Percentiles rank a stretch among this genome's conserved stretches.
These are phyloP conservation scores for Bombardia bombarda DNA, from an alignment of 495 filamentous ascomycete genomes.

Conservation along the genomic window DNA sequence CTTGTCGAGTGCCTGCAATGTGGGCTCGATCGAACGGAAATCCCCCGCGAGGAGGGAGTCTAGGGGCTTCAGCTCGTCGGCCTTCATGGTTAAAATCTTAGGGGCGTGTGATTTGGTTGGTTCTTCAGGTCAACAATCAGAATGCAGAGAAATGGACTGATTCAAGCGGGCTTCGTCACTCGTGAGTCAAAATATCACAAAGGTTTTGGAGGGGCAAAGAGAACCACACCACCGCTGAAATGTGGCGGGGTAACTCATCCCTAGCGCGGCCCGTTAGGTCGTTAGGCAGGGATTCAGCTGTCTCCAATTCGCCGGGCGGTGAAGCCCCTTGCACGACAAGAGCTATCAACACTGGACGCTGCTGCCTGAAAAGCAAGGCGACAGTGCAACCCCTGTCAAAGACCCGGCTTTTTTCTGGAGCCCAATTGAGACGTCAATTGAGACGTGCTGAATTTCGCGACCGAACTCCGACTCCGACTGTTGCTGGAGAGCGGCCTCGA, in stretches of 20 bases:
- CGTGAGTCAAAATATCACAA: constrained; percentile 16
- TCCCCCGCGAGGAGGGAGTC: constrained; percentile 51
- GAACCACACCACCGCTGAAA: too few species aligned
- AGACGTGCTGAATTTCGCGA: background rate
- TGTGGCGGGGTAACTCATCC: constrained; percentile 20
- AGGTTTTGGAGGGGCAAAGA: constrained; percentile 27
- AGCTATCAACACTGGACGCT: background rate
- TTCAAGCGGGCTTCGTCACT: background rate
- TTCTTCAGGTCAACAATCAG: too few species aligned
- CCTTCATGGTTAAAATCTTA: too few species aligned
- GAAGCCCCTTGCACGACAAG: background rate
- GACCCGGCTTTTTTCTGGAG: background rate
- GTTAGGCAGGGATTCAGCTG: background rate
- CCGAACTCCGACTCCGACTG: background rate
- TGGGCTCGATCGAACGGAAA: constrained; percentile 73
- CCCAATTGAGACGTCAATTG: background rate
- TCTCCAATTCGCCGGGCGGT: constrained; percentile 13
- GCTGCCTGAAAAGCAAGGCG: background rate
- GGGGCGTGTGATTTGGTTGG: too few species aligned
- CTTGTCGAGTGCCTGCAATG: constrained; percentile 69
- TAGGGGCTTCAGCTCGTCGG: constrained; percentile 40
- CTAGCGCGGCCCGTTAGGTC: background rate
- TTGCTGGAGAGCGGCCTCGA: background rate
- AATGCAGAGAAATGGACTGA: background rate
- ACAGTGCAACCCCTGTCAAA: background rate